A percentile compares a stretch with the other conserved stretches of the same genome.
Conservation (phyloP, 495 filamentous ascomycete genomes). For the Aspergillus panamensis region DNA sequence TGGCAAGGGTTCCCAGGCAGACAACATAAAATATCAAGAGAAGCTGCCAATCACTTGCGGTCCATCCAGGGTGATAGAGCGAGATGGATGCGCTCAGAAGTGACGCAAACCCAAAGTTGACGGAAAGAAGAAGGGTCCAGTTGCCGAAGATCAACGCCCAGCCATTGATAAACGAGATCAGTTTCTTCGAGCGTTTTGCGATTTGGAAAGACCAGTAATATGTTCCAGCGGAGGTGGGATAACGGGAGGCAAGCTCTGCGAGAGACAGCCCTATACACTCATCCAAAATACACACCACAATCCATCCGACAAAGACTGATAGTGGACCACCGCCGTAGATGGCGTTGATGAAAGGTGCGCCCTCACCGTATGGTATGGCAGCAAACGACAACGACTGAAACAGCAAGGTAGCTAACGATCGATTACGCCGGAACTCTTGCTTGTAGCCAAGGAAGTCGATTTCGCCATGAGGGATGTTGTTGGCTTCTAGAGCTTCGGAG, state of each 20-base stretch:
- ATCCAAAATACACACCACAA: conserved; percentile 37
- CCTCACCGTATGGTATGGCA: not conserved
- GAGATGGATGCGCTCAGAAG: conserved; percentile 51
- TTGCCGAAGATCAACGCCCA: conserved; percentile 67
- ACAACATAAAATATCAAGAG: conserved; percentile 59
- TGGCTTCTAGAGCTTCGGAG: too few species aligned
- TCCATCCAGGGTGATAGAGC: conserved; percentile 54
- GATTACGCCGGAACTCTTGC: too few species aligned
- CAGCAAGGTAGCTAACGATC: not conserved
- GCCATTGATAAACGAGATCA: conserved; percentile 61
- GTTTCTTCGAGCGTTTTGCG: conserved; percentile 24
- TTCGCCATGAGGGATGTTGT: too few species aligned
- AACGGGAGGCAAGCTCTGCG: conserved; percentile 46
- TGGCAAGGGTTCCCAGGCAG: conserved; percentile 49
- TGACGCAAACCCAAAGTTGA: conserved; percentile 64
- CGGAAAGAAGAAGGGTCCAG: conserved; percentile 64
- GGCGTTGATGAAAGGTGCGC: not conserved
- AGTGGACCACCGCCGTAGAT: conserved; percentile 24
- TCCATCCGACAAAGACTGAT: conserved; percentile 44
- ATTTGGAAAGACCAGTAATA: conserved; percentile 52
- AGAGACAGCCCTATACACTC: conserved; percentile 43
- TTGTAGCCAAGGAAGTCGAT: too few species aligned
- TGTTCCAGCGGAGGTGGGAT: conserved; percentile 48
- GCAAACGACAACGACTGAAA: not conserved
- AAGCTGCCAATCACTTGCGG: conserved; percentile 52